Conservation (phyloP, 495 filamentous ascomycete species). For the Sporormia fimetaria region DNA sequence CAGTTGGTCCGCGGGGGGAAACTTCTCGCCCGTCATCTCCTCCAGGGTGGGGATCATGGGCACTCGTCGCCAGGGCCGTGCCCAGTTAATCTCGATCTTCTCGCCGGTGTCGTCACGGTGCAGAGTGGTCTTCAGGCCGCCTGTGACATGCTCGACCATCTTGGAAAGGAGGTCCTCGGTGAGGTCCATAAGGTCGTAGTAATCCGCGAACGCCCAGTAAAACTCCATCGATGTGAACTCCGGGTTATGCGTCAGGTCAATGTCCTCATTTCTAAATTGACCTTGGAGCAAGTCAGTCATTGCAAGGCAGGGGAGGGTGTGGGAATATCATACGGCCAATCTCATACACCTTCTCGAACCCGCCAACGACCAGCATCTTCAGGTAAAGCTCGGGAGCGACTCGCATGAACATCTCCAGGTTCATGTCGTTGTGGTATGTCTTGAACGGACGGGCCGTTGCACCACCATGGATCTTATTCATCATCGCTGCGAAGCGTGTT, state of each 20-base stretch:
- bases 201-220: conserved; percentile 90
- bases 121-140: conserved; percentile 65
- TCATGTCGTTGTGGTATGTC: conserved; percentile 87
- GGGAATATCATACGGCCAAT: too few relatives aligned
- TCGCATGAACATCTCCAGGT: conserved; percentile 82
- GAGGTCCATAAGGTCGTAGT: conserved; percentile 82
- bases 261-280: conserved; percentile 89
- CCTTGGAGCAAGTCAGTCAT: too few relatives aligned
- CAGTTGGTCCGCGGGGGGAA: conserved; percentile 77
- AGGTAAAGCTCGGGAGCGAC: conserved; percentile 92
- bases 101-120: conserved; percentile 77
- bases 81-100: conserved; percentile 86
- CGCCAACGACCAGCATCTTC: conserved; percentile 92
- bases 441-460: conserved; percentile 93
- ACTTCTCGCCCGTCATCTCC: conserved; percentile 79
- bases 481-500: too few relatives aligned
- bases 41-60: conserved; percentile 97
- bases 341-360: conserved; percentile 85
- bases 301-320: too few relatives aligned
- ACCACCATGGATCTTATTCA: conserved; percentile 90
- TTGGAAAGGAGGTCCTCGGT: conserved; percentile 90
- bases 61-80: conserved; percentile 80
- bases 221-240: conserved; percentile 98
- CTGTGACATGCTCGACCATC: conserved; percentile 84
- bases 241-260: conserved; percentile 95